These are phyloP conservation scores for Rhododendron molle DNA, from an alignment of 148 eudicot genomes.

Conservation along the genomic window DNA sequence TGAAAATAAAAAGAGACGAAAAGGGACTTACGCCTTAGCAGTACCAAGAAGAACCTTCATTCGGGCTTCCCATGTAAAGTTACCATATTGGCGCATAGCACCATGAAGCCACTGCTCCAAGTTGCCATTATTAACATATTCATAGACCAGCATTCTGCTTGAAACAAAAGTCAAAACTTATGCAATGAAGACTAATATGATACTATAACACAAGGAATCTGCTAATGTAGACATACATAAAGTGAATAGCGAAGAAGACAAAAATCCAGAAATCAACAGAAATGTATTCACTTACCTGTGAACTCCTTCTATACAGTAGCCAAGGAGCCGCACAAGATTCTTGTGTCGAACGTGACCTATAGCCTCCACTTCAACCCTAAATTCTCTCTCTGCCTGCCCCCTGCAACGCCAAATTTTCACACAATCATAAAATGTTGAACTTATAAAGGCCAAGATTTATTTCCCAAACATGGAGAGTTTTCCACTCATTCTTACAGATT, in stretches of 20 bases:
- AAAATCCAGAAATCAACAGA: not conserved
- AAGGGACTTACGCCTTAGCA: constrained; percentile 75
- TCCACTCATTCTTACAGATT: constrained; percentile 55
- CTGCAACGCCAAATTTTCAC: constrained; percentile 31
- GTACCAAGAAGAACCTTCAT: constrained; percentile 86
- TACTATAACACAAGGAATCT: not conserved
- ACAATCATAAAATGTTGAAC: not conserved
- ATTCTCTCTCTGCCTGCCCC: constrained; percentile 92
- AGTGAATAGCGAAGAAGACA: not conserved
- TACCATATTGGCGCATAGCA: constrained; percentile 68
- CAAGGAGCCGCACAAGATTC: constrained; percentile 85
- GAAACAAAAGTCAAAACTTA: constrained; percentile 1
- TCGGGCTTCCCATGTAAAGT: constrained; percentile 86
- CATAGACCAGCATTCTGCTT: constrained; percentile 79
- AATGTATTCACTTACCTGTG: constrained; percentile 46
- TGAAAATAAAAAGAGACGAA: constrained; percentile 5
- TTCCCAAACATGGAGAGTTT: not conserved
- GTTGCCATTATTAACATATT: constrained; percentile 85
- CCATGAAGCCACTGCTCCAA: constrained; percentile 98
- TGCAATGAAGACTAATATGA: not conserved
- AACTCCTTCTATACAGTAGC: constrained; percentile 88
- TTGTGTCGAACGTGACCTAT: constrained; percentile 93
- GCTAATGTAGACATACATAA: not conserved
- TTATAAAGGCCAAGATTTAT: not conserved
- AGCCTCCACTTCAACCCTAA: constrained; percentile 90